Base-by-base conservation (phyloP, 352 stramenopile species). In the Halophytophthora polymorphica region DNA sequence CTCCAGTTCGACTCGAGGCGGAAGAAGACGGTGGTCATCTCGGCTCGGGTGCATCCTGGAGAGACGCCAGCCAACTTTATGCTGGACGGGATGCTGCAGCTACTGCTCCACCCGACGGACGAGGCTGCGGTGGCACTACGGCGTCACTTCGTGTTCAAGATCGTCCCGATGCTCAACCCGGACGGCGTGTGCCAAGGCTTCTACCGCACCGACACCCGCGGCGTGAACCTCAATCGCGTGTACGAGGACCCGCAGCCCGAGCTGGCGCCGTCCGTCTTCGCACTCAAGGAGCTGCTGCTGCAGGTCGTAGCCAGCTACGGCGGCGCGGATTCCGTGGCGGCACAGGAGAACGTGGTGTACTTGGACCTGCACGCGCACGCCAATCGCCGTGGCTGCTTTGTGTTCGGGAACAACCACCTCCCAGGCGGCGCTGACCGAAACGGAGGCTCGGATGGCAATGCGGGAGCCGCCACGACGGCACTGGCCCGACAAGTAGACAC, bases 91-190 rank as follows among this genome's bases (percentile, higher is more conserved):
- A 83, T 97, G 62, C 64, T 97, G 14, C 69, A 90, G 43, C 85
- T 92, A 47, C 64, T 97, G 28, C 88, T 78, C 1, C 69, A 83
- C 6, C 41, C 68, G 7, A 73, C 75, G 2, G 64, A 62, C 11
- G 36, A 64, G 41, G 84, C 65, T 18, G 84, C 90, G 0, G 56
- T 68, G n/a, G 58, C 88, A 21, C 43, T 97, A 7, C 79, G 86
- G 2, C 64, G 71, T n/a, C 47, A 88, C 42, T 95, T 95, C 43
- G 55, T 96, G 17, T 95, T 97, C 55, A 94, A 96, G 55, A 64
- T 97, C 34, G 81, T 95, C 5, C 90, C 90, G 2, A 97, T 97
- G 90, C 70, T 97, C 35, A 97, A 97, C 45, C 83, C 84, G 0
- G 90, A 97, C 58, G 90, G 90, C 31, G 90, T 97, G 0, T 88